Evolutionary conservation across 176 grass and related monocot species (phyloP).

Genomic region (Tillandsia leiboldiana): DNA sequence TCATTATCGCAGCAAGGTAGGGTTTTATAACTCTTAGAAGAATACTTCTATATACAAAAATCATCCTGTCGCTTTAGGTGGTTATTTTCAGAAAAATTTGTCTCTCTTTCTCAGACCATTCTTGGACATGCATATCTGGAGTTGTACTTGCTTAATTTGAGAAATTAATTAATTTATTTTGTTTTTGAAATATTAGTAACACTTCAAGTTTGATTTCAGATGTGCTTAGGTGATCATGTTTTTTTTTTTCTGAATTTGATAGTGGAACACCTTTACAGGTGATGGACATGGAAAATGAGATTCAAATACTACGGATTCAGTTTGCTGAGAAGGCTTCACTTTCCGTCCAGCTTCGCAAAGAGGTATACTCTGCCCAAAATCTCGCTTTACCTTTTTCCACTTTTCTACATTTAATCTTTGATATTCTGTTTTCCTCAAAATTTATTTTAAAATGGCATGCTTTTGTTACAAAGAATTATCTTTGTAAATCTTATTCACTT

Average conservation of each 20-base stretch:
- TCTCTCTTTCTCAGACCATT: too few relatives aligned
- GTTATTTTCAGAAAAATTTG: too few relatives aligned
- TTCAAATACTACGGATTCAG: constrained; percentile 45
- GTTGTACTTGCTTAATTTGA: too few relatives aligned
- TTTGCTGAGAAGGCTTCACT: constrained; percentile 42
- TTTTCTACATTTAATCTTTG: too few relatives aligned
- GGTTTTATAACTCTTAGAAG: constrained; percentile 1
- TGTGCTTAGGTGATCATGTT: neutral
- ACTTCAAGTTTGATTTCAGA: too few relatives aligned
- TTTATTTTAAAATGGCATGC: neutral
- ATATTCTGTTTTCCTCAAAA: too few relatives aligned
- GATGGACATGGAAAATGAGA: constrained; percentile 90
- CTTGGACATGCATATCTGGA: too few relatives aligned
- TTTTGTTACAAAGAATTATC: neutral
- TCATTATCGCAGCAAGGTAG: constrained; percentile 79
- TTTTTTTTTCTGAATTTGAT: neutral
- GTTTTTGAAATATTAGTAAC: too few relatives aligned
- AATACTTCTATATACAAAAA: neutral
- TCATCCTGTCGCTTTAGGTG: too few relatives aligned
- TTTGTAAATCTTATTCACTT: neutral
- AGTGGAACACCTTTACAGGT: constrained; percentile 28
- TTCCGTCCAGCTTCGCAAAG: constrained; percentile 75
- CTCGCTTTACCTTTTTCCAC: neutral
- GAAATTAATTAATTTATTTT: too few relatives aligned
- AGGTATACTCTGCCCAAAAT: constrained; percentile 35